Evolutionary conservation across 148 eudicot genomes (phyloP).

Genomic region (Gaultheria prostrata): DNA sequence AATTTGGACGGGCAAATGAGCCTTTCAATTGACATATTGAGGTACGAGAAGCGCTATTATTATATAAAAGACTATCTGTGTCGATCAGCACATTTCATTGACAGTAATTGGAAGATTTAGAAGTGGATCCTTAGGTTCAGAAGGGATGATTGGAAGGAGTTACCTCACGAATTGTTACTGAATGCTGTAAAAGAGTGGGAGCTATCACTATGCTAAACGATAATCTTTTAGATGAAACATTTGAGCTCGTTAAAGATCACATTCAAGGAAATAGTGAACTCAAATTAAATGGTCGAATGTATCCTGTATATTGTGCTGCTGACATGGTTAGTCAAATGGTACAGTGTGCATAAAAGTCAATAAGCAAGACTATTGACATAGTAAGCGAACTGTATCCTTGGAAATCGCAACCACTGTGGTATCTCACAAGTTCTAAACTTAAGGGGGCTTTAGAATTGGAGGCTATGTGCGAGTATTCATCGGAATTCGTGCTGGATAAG

Average conservation of each 20-base stretch:
- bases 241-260: not conserved
- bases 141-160: not conserved
- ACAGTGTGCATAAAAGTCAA: not conserved
- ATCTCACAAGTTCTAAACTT: slow-evolving; percentile 18
- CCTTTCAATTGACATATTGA: slow-evolving; percentile 2
- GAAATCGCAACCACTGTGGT: slow-evolving; percentile 24
- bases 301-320: not conserved
- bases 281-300: too few relatives aligned
- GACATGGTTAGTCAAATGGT: not conserved
- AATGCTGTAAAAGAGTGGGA: slow-evolving; percentile 7
- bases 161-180: not conserved
- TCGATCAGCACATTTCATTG: too few relatives aligned
- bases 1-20: slow-evolving; percentile 1
- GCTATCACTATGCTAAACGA: not conserved
- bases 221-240: not conserved
- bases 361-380: not conserved
- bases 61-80: not conserved
- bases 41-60: too few relatives aligned
- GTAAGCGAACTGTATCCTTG: not conserved
- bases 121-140: slow-evolving; percentile 8
- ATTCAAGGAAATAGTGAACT: not conserved
- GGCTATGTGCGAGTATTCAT: too few relatives aligned
- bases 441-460: slow-evolving; percentile 20
- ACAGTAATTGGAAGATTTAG: too few relatives aligned
- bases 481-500: not conserved